Percentiles rank a stretch among this genome's conserved stretches.
Evolutionary conservation across 345 rosid species (phyloP).

Genomic region (Hirschfeldia incana): DNA sequence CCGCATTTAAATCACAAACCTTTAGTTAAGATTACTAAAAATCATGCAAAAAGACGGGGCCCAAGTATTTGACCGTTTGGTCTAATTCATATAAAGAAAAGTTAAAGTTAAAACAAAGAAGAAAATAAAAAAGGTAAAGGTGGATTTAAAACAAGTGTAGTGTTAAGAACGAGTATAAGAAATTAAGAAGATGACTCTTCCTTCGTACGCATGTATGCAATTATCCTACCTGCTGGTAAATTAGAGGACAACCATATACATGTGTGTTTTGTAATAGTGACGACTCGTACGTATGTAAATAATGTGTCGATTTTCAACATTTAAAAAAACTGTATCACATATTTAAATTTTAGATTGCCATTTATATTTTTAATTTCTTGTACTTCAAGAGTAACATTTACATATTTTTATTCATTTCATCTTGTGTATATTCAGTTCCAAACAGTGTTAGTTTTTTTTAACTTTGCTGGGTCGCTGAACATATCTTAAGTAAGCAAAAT

Average conservation of each 20-base stretch:
- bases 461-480: not conserved
- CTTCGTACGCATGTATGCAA: constrained; percentile 43
- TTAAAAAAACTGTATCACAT: not conserved
- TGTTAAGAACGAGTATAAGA: constrained; percentile 20
- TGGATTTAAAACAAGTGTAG: constrained; percentile 21
- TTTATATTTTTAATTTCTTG: too few relatives aligned
- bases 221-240: constrained; percentile 37
- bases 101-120: constrained; percentile 29
- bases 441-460: not conserved
- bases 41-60: constrained; percentile 39
- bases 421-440: not conserved
- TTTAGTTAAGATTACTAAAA: constrained; percentile 24
- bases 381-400: not conserved
- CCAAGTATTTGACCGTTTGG: constrained; percentile 46
- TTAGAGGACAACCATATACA: constrained; percentile 28
- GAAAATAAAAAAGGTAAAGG: constrained; percentile 20
- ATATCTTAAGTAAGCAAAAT: not conserved
- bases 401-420: not conserved
- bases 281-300: constrained; percentile 17
- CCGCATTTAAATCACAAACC: constrained; percentile 27
- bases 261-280: constrained; percentile 25
- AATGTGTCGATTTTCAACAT: not conserved
- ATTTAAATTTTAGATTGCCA: not conserved
- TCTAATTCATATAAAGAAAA: constrained; percentile 40
- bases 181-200: constrained; percentile 46